phyloP scores from a whole-genome alignment of 2,329 filamentous ascomycete genomes.

The Fusarium pseudocircinatum region DNA sequence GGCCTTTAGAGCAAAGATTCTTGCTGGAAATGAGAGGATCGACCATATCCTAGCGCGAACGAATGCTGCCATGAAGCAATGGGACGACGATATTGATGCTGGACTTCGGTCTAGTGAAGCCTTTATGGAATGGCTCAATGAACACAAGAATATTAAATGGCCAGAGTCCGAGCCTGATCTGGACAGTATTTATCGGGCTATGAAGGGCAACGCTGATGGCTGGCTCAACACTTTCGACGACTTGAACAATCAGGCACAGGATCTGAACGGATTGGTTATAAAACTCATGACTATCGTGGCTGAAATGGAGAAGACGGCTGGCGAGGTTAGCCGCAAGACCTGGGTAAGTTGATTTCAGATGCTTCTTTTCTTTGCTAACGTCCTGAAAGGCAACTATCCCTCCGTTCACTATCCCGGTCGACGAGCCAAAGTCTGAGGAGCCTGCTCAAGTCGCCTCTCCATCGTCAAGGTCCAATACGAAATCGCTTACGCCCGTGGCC shows the following conservation, averaged over 20 bases:
- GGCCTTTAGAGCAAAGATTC: constrained; percentile 81
- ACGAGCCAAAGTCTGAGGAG: constrained; percentile 16
- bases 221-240: constrained; percentile 85
- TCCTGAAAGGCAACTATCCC: constrained; percentile 37
- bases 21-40: constrained; percentile 89
- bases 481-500: constrained; percentile 20
- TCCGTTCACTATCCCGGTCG: constrained; percentile 37
- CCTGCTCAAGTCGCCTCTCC: constrained; percentile 9
- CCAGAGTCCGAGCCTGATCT: constrained; percentile 67
- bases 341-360: constrained; percentile 63
- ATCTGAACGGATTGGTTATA: constrained; percentile 74
- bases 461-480: constrained; percentile 15
- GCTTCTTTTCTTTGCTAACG: constrained; percentile 10
- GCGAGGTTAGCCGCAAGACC: constrained; percentile 81
- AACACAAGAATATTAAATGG: constrained; percentile 69
- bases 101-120: constrained; percentile 80
- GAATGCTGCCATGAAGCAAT: constrained; percentile 77
- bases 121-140: constrained; percentile 78
- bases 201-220: constrained; percentile 91
- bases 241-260: constrained; percentile 76
- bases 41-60: constrained; percentile 89
- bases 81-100: constrained; percentile 80
- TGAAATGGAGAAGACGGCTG: constrained; percentile 87
- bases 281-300: constrained; percentile 80
- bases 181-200: constrained; percentile 82